These are phyloP conservation scores for Claviceps monticola DNA, from an alignment of 2,329 filamentous ascomycete species.

Conservation along the genomic window DNA sequence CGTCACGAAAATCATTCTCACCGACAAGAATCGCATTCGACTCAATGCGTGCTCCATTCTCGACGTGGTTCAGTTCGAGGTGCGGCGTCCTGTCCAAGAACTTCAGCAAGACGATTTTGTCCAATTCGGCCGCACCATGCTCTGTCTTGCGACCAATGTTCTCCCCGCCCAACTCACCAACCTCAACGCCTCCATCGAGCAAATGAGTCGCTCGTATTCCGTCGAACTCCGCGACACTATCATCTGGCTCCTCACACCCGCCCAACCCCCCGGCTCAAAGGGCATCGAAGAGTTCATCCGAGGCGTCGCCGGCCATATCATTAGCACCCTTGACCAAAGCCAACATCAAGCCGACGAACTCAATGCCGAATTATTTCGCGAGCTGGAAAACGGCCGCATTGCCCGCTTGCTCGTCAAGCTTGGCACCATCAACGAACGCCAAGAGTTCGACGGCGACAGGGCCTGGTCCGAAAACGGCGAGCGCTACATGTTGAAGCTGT, in stretches of 20 bases:
- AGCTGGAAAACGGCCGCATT: slow-evolving; percentile 80
- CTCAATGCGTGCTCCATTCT: slow-evolving; percentile 79
- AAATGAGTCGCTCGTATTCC: slow-evolving; percentile 64
- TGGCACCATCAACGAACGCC: slow-evolving; percentile 77
- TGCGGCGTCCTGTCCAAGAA: slow-evolving; percentile 52
- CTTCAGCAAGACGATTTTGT: slow-evolving; percentile 79
- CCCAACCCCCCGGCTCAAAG: slow-evolving; percentile 43
- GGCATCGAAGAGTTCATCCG: slow-evolving; percentile 67
- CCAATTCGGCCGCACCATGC: slow-evolving; percentile 69
- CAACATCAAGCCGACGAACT: slow-evolving; percentile 70
- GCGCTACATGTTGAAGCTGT: slow-evolving; percentile 83
- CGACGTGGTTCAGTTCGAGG: slow-evolving; percentile 77
- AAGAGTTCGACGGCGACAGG: slow-evolving; percentile 64
- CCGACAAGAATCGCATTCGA: slow-evolving; percentile 78
- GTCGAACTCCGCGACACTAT: slow-evolving; percentile 66
- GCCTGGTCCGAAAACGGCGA: slow-evolving; percentile 89
- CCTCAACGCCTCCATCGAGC: slow-evolving; percentile 57
- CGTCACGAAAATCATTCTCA: slow-evolving; percentile 76
- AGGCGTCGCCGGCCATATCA: slow-evolving; percentile 65
- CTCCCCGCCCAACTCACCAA: slow-evolving; percentile 41
- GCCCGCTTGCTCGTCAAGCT: slow-evolving; percentile 72
- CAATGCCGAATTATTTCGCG: slow-evolving; percentile 56
- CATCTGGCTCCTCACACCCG: slow-evolving; percentile 63
- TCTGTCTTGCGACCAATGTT: slow-evolving; percentile 67
- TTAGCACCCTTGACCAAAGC: slow-evolving; percentile 60